Percentiles rank a stretch among this genome's conserved stretches.
phyloP scores from a whole-genome alignment of 1,139 yeast species.

The Saccharomyces hybrid region DNA sequence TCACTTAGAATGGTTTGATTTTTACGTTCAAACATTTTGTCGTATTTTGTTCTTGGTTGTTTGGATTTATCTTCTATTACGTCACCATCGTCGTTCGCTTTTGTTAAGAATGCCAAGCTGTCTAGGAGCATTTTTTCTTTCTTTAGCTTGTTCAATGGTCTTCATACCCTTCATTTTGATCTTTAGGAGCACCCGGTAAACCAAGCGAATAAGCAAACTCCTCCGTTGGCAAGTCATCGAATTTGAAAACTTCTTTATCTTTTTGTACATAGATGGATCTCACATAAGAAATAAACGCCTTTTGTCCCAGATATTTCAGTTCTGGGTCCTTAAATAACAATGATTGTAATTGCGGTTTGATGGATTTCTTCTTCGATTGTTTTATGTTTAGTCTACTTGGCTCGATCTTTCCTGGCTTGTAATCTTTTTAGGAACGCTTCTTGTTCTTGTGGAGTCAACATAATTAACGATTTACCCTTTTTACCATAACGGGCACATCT shows the following conservation, averaged over 20 bases:
- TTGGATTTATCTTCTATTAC: conserved; percentile 35
- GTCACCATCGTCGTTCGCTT: conserved; percentile 65
- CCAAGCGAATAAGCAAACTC: conserved; percentile 83
- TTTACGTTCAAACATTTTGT: conserved; percentile 90
- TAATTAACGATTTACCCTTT: conserved; percentile 73
- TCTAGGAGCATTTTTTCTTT: conserved; percentile 75
- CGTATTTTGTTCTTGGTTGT: conserved; percentile 77
- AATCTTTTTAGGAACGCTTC: conserved; percentile 66
- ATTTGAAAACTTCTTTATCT: conserved; percentile 76
- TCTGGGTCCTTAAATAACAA: conserved; percentile 88
- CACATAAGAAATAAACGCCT: conserved; percentile 87
- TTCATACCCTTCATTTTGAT: conserved; percentile 59
- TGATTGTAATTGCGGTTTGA: conserved; percentile 78
- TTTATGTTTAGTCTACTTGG: conserved; percentile 69
- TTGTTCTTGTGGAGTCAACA: conserved; percentile 79
- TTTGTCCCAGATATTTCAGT: conserved; percentile 85
- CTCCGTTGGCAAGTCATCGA: conserved; percentile 71
- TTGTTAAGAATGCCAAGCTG: conserved; percentile 53
- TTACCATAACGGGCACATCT: conserved; percentile 93
- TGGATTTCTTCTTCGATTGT: conserved; percentile 67
- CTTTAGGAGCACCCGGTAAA: conserved; percentile 91
- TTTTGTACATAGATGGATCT: conserved; percentile 78
- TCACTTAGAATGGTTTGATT: conserved; percentile 90
- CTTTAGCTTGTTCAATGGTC: conserved; percentile 46
- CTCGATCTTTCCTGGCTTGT: conserved; percentile 55